Percentiles rank a stretch among this genome's conserved stretches.
Conservation (phyloP, 2,329 filamentous ascomycete genomes). For the Cercospora janseana region DNA sequence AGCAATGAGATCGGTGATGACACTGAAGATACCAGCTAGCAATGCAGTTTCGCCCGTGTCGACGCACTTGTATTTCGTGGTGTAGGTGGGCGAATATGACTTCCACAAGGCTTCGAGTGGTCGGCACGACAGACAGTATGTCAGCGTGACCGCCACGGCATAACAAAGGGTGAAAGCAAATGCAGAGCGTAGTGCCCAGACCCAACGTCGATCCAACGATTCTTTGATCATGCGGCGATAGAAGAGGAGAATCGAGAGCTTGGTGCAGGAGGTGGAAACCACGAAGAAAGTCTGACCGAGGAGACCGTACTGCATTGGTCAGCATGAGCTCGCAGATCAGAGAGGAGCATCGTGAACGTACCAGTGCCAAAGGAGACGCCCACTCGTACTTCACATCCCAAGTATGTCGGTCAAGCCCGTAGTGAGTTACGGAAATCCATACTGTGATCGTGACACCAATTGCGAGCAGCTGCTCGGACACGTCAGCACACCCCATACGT, state of each 20-base stretch:
- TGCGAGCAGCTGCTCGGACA: constrained; percentile 19
- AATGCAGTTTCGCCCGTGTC: constrained; percentile 14
- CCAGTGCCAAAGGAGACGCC: constrained; percentile 24
- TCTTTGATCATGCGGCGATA: constrained; percentile 29
- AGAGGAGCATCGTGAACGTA: constrained; percentile 10
- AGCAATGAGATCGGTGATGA: constrained; percentile 29
- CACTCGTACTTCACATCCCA: constrained; percentile 26
- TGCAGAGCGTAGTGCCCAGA: constrained; percentile 26
- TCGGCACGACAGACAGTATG: constrained; percentile 26
- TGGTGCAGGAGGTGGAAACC: constrained; percentile 26
- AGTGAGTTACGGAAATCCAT: constrained; percentile 20
- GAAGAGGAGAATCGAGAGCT: constrained; percentile 32
- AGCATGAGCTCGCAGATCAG: neutral
- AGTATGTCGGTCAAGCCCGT: constrained; percentile 27
- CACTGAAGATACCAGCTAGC: constrained; percentile 22
- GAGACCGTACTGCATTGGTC: too few species aligned
- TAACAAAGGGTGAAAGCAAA: constrained; percentile 27
- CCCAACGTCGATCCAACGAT: constrained; percentile 23
- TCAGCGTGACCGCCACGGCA: constrained; percentile 22
- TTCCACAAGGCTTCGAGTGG: constrained; percentile 30
- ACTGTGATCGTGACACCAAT: constrained; percentile 25
- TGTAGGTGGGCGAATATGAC: constrained; percentile 19
- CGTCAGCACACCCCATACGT: too few species aligned
- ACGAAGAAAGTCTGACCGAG: constrained; percentile 30
- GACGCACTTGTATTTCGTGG: constrained; percentile 22